Evolutionary conservation across 257 asterid species (phyloP).

Genomic region (Nicotiana sylvestris): DNA sequence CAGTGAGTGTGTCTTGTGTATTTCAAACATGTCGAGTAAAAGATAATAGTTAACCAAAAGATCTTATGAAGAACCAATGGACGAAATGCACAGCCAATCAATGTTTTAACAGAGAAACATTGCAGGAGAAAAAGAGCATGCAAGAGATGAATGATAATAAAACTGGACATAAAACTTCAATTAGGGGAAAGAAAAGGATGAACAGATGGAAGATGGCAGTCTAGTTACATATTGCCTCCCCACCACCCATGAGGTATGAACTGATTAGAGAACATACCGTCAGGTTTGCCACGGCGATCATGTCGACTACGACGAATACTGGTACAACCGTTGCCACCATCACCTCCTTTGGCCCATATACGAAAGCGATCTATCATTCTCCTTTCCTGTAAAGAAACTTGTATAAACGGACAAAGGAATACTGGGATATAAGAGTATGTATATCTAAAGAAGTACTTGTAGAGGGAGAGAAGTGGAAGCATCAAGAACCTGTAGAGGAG

Average conservation of each 20-base stretch:
- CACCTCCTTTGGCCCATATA: constrained; percentile 91
- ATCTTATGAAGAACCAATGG: neutral
- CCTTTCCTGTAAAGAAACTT: constrained; percentile 59
- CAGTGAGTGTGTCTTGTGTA: neutral
- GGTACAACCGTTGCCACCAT: constrained; percentile 90
- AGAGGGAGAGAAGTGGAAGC: neutral
- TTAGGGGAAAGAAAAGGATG: neutral
- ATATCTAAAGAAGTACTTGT: neutral
- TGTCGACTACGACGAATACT: constrained; percentile 82
- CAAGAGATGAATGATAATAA: neutral
- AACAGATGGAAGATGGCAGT: neutral
- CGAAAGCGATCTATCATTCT: constrained; percentile 75
- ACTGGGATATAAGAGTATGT: neutral
- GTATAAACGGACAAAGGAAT: constrained; percentile 6
- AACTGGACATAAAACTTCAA: neutral
- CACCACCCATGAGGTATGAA: neutral
- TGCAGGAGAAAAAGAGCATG: neutral
- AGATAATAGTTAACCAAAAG: neutral
- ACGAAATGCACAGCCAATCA: neutral
- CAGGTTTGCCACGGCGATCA: constrained; percentile 80
- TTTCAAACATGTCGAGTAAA: neutral
- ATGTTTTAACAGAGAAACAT: neutral
- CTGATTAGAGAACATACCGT: constrained; percentile 50
- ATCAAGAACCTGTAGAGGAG: constrained; percentile 68
- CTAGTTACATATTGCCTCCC: neutral